Conservation (phyloP, 805 yeast genomes). For the Nakazawaea siamensis region DNA sequence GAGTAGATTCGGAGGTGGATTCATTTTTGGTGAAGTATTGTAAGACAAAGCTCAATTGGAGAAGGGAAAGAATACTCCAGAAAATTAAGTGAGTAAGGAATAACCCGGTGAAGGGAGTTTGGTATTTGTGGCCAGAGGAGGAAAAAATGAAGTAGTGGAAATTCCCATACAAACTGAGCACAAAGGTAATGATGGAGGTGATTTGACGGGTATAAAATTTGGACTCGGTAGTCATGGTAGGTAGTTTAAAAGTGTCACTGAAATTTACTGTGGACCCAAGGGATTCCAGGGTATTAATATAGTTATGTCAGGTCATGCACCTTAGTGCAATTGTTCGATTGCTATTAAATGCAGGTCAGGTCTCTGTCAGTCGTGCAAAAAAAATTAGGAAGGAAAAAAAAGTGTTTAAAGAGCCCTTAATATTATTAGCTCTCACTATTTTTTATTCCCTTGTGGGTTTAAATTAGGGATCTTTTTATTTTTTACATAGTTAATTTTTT, state of each 20-base stretch:
- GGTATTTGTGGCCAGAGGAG: conserved; percentile 32
- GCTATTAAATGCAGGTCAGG: too few relatives aligned
- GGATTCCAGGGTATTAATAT: too few relatives aligned
- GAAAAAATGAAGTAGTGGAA: conserved; percentile 51
- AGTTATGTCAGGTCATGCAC: too few relatives aligned
- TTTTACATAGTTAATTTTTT: too few relatives aligned
- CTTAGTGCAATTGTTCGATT: too few relatives aligned
- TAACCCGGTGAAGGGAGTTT: conserved; percentile 67
- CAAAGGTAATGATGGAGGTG: conserved; percentile 43
- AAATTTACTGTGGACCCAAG: too few relatives aligned
- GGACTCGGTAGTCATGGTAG: conserved; percentile 13
- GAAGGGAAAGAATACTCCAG: conserved; percentile 47
- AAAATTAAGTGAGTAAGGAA: conserved; percentile 39
- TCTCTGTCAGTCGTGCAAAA: too few relatives aligned
- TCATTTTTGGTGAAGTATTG: conserved; percentile 29
- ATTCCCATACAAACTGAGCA: conserved; percentile 47
- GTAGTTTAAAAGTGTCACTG: not conserved
- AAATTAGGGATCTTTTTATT: too few relatives aligned
- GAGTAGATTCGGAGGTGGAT: conserved; percentile 15
- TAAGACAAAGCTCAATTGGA: conserved; percentile 43
- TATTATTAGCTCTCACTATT: too few relatives aligned
- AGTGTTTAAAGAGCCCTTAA: too few relatives aligned
- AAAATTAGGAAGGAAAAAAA: too few relatives aligned
- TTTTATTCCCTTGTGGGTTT: too few relatives aligned
- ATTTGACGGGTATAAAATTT: conserved; percentile 26